Percentiles rank a stretch among this genome's conserved stretches.
Conservation (phyloP, 192 early-diverging fungal genomes). For the Spinellus fusiger region DNA sequence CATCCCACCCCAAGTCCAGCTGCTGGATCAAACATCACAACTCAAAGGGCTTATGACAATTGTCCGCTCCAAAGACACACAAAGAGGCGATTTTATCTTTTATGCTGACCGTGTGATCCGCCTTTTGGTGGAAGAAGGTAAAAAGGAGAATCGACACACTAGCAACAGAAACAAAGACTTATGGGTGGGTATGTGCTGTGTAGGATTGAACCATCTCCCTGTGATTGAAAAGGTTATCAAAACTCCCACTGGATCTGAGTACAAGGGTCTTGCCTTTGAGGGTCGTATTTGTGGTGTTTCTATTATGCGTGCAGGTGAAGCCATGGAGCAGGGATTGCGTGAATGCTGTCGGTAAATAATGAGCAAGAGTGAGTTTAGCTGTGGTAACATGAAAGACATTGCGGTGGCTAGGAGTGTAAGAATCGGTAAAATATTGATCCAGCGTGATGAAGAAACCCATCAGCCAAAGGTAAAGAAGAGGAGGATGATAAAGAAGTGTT, state of each 20-base stretch:
- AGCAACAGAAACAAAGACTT: not conserved
- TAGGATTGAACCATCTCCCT: conserved; percentile 85
- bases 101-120: conserved; percentile 84
- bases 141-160: too few relatives aligned
- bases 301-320: conserved; percentile 96
- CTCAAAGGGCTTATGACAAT: conserved; percentile 80
- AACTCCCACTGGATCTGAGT: conserved; percentile 65
- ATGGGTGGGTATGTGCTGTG: too few relatives aligned
- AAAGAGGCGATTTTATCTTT: conserved; percentile 91
- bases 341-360: conserved; percentile 64
- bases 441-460: conserved; percentile 91
- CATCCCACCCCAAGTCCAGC: conserved; percentile 54
- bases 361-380: not conserved
- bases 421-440: conserved; percentile 95
- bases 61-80: conserved; percentile 72
- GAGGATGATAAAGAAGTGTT: too few relatives aligned
- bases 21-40: conserved; percentile 67
- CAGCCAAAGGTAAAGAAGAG: conserved; percentile 55
- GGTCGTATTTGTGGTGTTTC: conserved; percentile 49
- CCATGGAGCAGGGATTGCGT: conserved; percentile 80
- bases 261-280: conserved; percentile 14
- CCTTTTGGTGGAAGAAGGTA: conserved; percentile 87
- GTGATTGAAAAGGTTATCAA: conserved; percentile 71
- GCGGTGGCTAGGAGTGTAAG: conserved; percentile 61
- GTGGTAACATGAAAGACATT: not conserved